Evolutionary conservation across 1,139 yeast species (phyloP), one percentile per base, ranked within the genome.

Genomic region (Debaryomyces fabryi): DNA sequence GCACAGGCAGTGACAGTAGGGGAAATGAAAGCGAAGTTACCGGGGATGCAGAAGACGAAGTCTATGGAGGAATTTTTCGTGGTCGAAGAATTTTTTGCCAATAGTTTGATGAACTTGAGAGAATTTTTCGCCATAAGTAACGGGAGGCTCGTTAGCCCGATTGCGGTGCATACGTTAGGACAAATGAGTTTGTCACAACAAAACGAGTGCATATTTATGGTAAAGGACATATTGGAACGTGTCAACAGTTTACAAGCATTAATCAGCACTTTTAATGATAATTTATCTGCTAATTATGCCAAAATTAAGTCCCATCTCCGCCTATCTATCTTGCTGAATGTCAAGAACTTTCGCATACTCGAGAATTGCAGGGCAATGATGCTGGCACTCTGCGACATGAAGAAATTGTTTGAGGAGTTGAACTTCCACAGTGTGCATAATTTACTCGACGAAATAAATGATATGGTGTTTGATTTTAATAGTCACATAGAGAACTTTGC

Each of bases 281-380:
- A 34, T 24, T 32, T 51, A 6, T 10, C 15, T 2, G 30, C 37
- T 16, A 44, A 45, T 6, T 51, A 45, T 27, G 42, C 46, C 9
- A 40, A 18, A 16, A 42, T 47, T 3, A 45, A 35, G 36, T 37
- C 40, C 18, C 38, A 37, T 32, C 41, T 49, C 13, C 42, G 47
- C 33, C 41, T 48, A 15, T 37, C 41, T 27, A 45, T 51, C 6
- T 47, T 51, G 39, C 25, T 41, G 15, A 51, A 51, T 27, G 51
- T 47, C 13, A 48, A 42, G 25, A 37, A 29, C 16, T 38, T 20
- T 24, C 42, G 41, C 21, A 42, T 39, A 13, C 37, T 38, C 37
- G 54, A 51, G 29, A 51, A 51, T 23, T 51, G 52, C 9, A 30
- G 54, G 23, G 49, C 43, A 4, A 51, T 51, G 54, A 38, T 45